Percentiles rank a stretch among this genome's conserved stretches.
Conservation (phyloP, 1,284 basidiomycete genomes). For the Trametes versicolor region DNA sequence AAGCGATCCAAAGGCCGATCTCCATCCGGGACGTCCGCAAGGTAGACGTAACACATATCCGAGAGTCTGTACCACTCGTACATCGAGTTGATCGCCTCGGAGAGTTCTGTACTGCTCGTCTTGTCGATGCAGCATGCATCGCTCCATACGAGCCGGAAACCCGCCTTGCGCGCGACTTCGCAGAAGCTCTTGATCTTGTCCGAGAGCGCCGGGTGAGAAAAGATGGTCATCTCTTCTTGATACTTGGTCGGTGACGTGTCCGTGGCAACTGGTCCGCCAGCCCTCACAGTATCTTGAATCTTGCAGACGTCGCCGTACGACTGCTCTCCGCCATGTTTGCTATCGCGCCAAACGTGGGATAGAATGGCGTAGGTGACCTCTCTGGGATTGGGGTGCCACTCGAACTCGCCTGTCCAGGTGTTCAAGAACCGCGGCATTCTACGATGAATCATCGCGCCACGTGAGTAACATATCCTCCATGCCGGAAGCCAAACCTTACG, state of each 20-base stretch:
- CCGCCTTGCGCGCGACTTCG: background rate
- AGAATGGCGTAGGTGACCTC: background rate
- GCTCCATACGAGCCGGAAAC: constrained; percentile 1
- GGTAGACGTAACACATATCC: constrained; percentile 1
- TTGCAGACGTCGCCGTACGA: background rate
- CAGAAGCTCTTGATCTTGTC: background rate
- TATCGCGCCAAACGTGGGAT: background rate
- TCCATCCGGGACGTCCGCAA: constrained; percentile 1
- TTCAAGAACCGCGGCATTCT: background rate
- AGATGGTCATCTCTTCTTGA: background rate
- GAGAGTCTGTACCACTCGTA: constrained; percentile 1
- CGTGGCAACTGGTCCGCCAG: background rate
- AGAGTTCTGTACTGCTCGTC: background rate
- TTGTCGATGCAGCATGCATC: constrained; percentile 1
- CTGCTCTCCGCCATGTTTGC: background rate
- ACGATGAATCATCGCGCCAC: too few species aligned
- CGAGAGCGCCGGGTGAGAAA: background rate
- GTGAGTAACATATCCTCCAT: too few species aligned
- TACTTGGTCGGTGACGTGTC: too few species aligned
- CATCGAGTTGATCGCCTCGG: constrained; percentile 1
- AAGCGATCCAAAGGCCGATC: background rate
- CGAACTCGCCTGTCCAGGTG: background rate
- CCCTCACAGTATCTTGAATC: background rate
- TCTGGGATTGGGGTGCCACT: background rate
- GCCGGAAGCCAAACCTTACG: too few species aligned